Evolutionary conservation across 2,329 filamentous ascomycete genomes (phyloP).

Genomic region (Neonectria hederae): DNA sequence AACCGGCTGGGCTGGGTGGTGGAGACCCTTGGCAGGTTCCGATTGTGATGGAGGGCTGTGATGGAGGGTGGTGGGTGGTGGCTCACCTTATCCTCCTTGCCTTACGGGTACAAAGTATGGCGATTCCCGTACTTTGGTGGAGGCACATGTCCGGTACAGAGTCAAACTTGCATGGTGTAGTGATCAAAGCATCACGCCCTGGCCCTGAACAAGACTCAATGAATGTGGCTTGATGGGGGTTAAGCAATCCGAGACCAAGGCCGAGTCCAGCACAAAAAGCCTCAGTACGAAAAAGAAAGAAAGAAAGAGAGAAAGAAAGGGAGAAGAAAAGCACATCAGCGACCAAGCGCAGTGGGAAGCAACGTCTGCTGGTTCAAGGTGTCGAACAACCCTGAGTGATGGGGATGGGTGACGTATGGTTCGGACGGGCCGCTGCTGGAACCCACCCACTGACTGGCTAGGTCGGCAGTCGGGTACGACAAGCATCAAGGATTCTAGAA

Average conservation of each 20-base stretch:
- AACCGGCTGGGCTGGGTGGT: constrained; percentile 20
- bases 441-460: neutral
- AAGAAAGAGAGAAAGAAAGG: neutral
- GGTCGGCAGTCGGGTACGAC: neutral
- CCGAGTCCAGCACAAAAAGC: neutral
- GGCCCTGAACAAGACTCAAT: neutral
- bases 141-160: constrained; percentile 3
- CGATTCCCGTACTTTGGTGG: constrained; percentile 4
- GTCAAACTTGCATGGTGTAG: neutral
- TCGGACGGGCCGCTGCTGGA: neutral
- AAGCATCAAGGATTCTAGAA: constrained; percentile 4
- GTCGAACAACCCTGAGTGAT: neutral
- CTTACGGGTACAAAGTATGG: neutral
- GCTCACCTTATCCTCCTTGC: neutral
- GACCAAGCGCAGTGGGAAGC: neutral
- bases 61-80: constrained; percentile 10
- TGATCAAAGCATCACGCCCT: neutral
- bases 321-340: neutral
- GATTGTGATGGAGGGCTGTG: constrained; percentile 21
- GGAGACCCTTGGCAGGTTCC: constrained; percentile 16
- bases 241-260: neutral
- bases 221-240: neutral
- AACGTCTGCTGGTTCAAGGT: neutral
- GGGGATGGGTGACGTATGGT: constrained; percentile 31
- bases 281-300: neutral